Base-by-base conservation (phyloP, 2,329 filamentous ascomycete species). In the Ceratocystis smalleyi region DNA sequence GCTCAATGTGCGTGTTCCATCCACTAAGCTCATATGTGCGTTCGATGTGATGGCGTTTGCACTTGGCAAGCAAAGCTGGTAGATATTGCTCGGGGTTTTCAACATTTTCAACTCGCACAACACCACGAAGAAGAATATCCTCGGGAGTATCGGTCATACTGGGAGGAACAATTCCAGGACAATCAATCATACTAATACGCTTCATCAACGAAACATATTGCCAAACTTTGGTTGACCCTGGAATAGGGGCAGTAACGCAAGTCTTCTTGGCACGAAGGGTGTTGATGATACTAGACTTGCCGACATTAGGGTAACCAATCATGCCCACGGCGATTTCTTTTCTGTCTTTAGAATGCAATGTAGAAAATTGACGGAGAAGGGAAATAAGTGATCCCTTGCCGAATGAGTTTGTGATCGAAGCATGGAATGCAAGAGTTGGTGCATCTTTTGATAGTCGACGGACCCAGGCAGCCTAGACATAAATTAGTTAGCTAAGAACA, bases 11-110 rank as follows among this genome's bases (percentile, higher is more conserved):
- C 69, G 89, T 83, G 5, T 81, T 82, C 79, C 88, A 95, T 12
- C 86, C 86, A 70, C 84, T 89, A 27, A 99, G 77, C 64, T 94
- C 89, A 69, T 99, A 99, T 0, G 94, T 97, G 69, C 91, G 84
- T 72, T 96, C 90, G 71, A 99, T 82, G 72, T 99, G 92, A 67
- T 88, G 87, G 43, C 83, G 82, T 75, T 96, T 92, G 47, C 94
- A 91, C 66, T 86, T 87, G 60, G 77, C 80, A 63, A 99, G 77
- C 1, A 97, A 83, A 15, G 88, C 89, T 0, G 87, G 83, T 54
- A 99, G 94, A 72, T 99, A 99, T 70, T 99, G 94, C 71, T 95
- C 91, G 0, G 94, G 94, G 71, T 97, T 88, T 69, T 96, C 88
- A 0, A 99, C 92, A 71, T 96, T 96, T 74, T 99, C 94, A 1